Conservation (phyloP, 140 eudicot genomes). For the Senecio squalidus region DNA sequence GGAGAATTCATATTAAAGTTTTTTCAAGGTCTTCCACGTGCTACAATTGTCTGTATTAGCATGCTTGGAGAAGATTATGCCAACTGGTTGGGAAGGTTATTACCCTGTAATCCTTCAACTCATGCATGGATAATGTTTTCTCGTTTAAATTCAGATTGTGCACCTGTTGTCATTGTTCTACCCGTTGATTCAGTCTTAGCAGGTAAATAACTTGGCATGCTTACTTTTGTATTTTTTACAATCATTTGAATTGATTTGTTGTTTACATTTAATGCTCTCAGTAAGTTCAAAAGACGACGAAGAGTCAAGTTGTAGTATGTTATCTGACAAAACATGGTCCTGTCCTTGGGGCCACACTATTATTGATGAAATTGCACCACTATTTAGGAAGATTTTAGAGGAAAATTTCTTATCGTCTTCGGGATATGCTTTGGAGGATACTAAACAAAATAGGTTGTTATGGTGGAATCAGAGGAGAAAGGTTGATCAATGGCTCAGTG, state of each 20-base stretch:
- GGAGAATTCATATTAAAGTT: constrained; percentile 42
- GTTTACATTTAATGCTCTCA: constrained; percentile 8
- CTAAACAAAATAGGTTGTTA: constrained; percentile 42
- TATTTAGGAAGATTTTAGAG: constrained; percentile 57
- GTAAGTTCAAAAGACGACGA: constrained; percentile 43
- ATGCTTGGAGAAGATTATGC: constrained; percentile 54
- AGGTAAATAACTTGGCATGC: constrained; percentile 38
- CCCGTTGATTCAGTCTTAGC: constrained; percentile 44
- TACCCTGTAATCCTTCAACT: constrained; percentile 27
- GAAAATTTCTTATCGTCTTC: constrained; percentile 67
- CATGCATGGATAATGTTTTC: constrained; percentile 71
- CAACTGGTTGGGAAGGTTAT: constrained; percentile 40
- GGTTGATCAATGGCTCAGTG: constrained; percentile 58
- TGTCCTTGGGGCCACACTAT: constrained; percentile 83
- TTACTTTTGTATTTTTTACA: not conserved
- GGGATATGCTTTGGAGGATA: constrained; percentile 46
- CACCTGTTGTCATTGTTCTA: constrained; percentile 58
- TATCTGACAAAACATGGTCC: constrained; percentile 46
- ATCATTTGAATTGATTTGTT: constrained; percentile 13
- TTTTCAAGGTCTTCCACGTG: constrained; percentile 57
- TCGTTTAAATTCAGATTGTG: constrained; percentile 54
- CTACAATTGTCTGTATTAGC: constrained; percentile 71
- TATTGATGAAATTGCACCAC: constrained; percentile 81
- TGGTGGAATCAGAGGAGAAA: constrained; percentile 82
- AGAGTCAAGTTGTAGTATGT: constrained; percentile 34